These are phyloP conservation scores for Mitragyna speciosa DNA, from an alignment of 257 asterid species.

Conservation along the genomic window DNA sequence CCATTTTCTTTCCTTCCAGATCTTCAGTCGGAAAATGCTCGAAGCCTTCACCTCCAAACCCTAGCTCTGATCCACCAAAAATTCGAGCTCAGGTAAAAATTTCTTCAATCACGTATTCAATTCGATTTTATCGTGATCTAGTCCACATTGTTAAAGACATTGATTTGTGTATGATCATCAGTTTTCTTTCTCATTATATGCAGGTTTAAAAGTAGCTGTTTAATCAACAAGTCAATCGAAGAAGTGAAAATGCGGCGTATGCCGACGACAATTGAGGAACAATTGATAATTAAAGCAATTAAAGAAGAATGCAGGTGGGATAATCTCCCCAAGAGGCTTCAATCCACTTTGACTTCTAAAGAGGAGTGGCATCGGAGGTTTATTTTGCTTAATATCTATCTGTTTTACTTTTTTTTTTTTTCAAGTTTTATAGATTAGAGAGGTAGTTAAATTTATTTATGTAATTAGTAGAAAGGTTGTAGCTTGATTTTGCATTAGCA, in stretches of 20 bases:
- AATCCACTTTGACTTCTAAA: constrained; percentile 72
- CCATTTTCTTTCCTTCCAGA: constrained; percentile 7
- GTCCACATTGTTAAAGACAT: background rate
- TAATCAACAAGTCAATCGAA: background rate
- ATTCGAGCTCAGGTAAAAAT: background rate
- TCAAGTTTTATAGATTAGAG: background rate
- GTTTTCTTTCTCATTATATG: background rate
- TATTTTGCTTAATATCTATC: background rate
- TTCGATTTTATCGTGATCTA: constrained; percentile 11
- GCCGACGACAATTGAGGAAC: constrained; percentile 84
- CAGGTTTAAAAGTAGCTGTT: constrained; percentile 12
- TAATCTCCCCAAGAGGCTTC: constrained; percentile 91
- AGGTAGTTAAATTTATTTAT: background rate
- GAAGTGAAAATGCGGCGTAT: constrained; percentile 63
- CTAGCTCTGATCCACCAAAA: constrained; percentile 19
- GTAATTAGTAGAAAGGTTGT: background rate
- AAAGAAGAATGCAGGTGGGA: constrained; percentile 87
- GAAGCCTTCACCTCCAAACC: constrained; percentile 1
- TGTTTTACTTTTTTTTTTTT: background rate
- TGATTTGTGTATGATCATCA: background rate
- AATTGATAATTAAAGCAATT: constrained; percentile 72
- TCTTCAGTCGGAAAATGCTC: constrained; percentile 20
- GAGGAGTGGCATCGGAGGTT: constrained; percentile 98
- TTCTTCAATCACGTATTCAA: background rate
- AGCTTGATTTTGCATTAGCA: background rate